Evolutionary conservation across 1,284 basidiomycete genomes (phyloP), one percentile per base, ranked within the genome.

Genomic region (Hymenochaete sp.): DNA sequence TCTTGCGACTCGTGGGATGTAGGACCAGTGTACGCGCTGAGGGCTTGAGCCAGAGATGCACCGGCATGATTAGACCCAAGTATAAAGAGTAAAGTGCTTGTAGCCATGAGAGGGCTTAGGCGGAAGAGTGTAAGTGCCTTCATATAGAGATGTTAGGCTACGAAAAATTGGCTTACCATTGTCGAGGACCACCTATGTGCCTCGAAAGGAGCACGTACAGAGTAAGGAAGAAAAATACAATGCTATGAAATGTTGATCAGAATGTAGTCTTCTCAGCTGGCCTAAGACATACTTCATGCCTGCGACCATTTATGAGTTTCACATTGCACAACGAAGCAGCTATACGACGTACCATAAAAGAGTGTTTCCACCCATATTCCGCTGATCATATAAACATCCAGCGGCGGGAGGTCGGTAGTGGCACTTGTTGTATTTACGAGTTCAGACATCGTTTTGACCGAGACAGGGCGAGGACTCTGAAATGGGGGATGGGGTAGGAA

Each of bases 361-460:
- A 39, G 14, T 3, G 38, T 39, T 9, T 19, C 22, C 16, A 39
- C 26, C 38, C 38, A 39, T 39, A 39, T 39, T 24, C 38, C 38
- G 19, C 22, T 25, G 2, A 39, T 8, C 16, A 19, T 39, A 13
- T 39, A 39, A 19, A 24, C 22, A 13, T 39, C 38, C 16, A 39
- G 38, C 3, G 38, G 38, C 19, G 38, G 38, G 38, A 39, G 38
- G 28, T n/a, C n/a, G n/a, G n/a, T n/a, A n/a, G n/a, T n/a, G n/a
- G n/a, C n/a, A n/a, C n/a, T n/a, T n/a, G n/a, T n/a, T n/a, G n/a
- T n/a, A n/a, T n/a, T n/a, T n/a, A n/a, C n/a, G n/a, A n/a, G n/a
- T n/a, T n/a, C n/a, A n/a, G n/a, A n/a, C n/a, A n/a, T n/a, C n/a
- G n/a, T n/a, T n/a, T n/a, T n/a, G n/a, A n/a, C n/a, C n/a, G n/a